Conservation (phyloP, 768 basidiomycete species). For the Boletus huronensis region DNA sequence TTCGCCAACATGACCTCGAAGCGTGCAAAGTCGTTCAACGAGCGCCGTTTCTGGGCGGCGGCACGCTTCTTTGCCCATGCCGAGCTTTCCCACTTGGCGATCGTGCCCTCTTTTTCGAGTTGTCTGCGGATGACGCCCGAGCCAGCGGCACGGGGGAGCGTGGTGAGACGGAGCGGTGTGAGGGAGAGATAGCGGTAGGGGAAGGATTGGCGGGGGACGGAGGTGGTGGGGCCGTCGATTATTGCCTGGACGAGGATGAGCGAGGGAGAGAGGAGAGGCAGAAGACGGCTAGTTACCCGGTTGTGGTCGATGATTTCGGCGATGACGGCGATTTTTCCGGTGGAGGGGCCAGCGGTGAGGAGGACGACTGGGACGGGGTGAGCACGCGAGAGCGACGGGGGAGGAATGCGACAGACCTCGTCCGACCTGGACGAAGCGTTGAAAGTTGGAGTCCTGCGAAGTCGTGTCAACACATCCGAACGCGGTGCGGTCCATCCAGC, state of each 20-base stretch:
- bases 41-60: slow-evolving; percentile 68
- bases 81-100: slow-evolving; percentile 87
- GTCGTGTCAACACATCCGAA: slow-evolving; percentile 18
- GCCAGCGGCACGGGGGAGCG: slow-evolving; percentile 85
- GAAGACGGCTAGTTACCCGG: slow-evolving; percentile 52
- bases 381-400: background rate
- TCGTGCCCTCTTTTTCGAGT: slow-evolving; percentile 77
- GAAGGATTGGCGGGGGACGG: slow-evolving; percentile 88
- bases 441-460: slow-evolving; percentile 79
- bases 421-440: slow-evolving; percentile 97
- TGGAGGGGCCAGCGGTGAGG: slow-evolving; percentile 80
- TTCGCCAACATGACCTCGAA: slow-evolving; percentile 87
- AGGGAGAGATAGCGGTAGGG: slow-evolving; percentile 91
- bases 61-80: slow-evolving; percentile 86
- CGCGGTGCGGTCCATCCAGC: slow-evolving; percentile 10
- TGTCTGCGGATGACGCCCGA: slow-evolving; percentile 80
- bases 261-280: background rate
- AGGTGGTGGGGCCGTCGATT: slow-evolving; percentile 90
- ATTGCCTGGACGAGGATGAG: slow-evolving; percentile 60
- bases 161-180: slow-evolving; percentile 77
- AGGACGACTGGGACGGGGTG: slow-evolving; percentile 64
- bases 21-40: slow-evolving; percentile 86
- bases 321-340: slow-evolving; percentile 92
- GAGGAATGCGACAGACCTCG: slow-evolving; percentile 51
- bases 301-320: slow-evolving; percentile 99